These are phyloP conservation scores for Venustampulla echinocandica DNA, from an alignment of 495 filamentous ascomycete species.

Conservation along the genomic window DNA sequence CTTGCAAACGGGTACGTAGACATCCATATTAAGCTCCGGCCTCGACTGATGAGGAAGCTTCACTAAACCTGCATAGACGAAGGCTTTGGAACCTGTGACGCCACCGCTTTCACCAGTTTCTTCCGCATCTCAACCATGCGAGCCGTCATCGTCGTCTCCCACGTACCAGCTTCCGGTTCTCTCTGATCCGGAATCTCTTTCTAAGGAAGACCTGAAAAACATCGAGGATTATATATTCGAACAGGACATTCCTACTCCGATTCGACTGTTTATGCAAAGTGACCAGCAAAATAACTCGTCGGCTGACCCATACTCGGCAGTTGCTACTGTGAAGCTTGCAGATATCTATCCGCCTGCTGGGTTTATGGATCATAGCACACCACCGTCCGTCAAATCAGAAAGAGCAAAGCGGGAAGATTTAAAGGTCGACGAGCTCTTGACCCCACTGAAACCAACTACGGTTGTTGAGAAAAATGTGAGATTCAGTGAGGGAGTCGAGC, in stretches of 20 bases:
- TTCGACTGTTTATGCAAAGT: constrained; percentile 11
- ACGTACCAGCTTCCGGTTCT: constrained; percentile 42
- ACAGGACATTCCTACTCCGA: constrained; percentile 23
- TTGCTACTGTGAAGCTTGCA: constrained; percentile 10
- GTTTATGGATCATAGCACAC: constrained; percentile 18
- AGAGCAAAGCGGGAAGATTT: constrained; percentile 26
- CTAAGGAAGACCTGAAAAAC: constrained; percentile 36
- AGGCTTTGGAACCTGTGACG: constrained; percentile 35
- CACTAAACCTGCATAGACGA: constrained; percentile 23
- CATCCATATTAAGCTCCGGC: too few species aligned
- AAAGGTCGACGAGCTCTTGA: constrained; percentile 36
- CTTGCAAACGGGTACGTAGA: constrained; percentile 31
- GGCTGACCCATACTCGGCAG: constrained; percentile 14
- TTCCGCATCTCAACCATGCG: constrained; percentile 32
- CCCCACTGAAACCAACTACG: constrained; percentile 26
- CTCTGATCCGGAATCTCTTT: constrained; percentile 39
- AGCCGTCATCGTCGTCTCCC: constrained; percentile 10
- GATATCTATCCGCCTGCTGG: constrained; percentile 22
- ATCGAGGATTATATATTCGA: constrained; percentile 35
- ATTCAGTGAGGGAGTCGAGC: constrained; percentile 27
- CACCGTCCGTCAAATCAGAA: constrained; percentile 21
- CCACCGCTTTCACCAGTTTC: constrained; percentile 51
- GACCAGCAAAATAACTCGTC: neutral
- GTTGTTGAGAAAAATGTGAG: constrained; percentile 31
- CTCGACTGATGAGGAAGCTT: constrained; percentile 1